Base-by-base conservation (phyloP, 768 basidiomycete genomes). In the Russula brevipes region DNA sequence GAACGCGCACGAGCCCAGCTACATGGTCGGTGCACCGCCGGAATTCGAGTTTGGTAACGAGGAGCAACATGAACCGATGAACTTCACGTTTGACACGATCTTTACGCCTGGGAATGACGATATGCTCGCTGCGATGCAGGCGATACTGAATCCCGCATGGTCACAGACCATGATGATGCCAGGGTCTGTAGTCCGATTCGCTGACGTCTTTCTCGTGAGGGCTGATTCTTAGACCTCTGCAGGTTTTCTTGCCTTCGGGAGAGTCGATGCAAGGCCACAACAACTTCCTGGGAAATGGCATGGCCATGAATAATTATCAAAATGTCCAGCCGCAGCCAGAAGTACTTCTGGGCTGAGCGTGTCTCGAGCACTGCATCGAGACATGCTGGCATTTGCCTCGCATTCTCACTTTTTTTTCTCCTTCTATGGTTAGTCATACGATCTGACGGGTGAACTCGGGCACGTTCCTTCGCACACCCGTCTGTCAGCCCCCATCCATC, bases 101-200 rank as follows among this genome's bases (percentile, higher is more conserved):
- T 45, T 47, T 4, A 6, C 46, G 12, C 47, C 45, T 30, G 55
- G 59, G 6, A 63, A 45, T 46, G 81, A 77, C 0, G 78, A 87
- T 50, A 80, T 84, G 73, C 77, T 88, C 64, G 89, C 88, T 0
- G 82, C 87, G 19, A 86, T 91, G 85, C 81, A 84, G 54, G 84
- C 84, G 35, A 76, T 91, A 59, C 85, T 87, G 65, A 88, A 85
- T 54, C 85, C 85, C 2, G 79, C 76, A 8, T 91, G 85, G 82
- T 90, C 87, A 88, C 74, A 80, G 49, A 87, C 82, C 53, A 86
- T 89, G 85, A 87, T 91, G 88, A 88, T 91, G 87, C 89, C 89
- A 42, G 89, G 89, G 86, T 87, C 54, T 31, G 75, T 68, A 41
- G 33, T n/a, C 56, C 16, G 16, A 1, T 4, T 9, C n/a, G 9